A percentile compares a stretch with the other conserved stretches of the same genome.
Conservation (phyloP, 75 land plant species). For the Pseudotsuga menziesii region DNA sequence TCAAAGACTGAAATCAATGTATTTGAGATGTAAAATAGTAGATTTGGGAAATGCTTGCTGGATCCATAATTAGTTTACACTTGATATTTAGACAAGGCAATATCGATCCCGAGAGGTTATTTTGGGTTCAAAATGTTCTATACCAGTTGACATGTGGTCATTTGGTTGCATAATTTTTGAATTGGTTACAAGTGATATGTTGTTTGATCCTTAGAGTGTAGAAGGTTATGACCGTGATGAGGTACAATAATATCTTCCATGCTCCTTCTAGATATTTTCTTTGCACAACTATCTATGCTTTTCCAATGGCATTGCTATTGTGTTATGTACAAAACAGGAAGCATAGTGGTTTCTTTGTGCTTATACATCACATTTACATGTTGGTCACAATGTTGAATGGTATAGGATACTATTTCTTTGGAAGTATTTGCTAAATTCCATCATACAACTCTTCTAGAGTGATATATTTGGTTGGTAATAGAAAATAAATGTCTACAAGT, state of each 20-base stretch:
- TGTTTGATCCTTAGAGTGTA: conserved; percentile 69
- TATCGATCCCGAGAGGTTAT: conserved; percentile 90
- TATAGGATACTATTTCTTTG: not conserved
- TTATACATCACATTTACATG: not conserved
- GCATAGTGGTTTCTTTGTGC: not conserved
- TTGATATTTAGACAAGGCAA: conserved; percentile 83
- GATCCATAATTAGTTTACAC: conserved; percentile 63
- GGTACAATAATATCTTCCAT: conserved; percentile 28
- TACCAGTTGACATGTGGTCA: conserved; percentile 87
- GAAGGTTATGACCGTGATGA: conserved; percentile 72
- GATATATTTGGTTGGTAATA: not conserved
- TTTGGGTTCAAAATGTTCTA: conserved; percentile 69
- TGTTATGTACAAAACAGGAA: not conserved
- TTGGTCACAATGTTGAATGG: not conserved
- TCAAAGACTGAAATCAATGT: conserved; percentile 51
- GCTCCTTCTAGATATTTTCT: not conserved
- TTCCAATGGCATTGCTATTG: not conserved
- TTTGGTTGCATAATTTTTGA: conserved; percentile 88
- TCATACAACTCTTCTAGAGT: not conserved
- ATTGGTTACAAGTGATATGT: conserved; percentile 90
- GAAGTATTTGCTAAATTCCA: not conserved
- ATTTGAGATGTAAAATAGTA: conserved; percentile 87
- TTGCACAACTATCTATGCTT: not conserved
- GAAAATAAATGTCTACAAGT: not conserved
- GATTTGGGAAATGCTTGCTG: conserved; percentile 94